Percentiles rank a stretch among this genome's conserved stretches.
Evolutionary conservation across 176 grass and related monocot species (phyloP).

Genomic region (Melocanna baccifera): DNA sequence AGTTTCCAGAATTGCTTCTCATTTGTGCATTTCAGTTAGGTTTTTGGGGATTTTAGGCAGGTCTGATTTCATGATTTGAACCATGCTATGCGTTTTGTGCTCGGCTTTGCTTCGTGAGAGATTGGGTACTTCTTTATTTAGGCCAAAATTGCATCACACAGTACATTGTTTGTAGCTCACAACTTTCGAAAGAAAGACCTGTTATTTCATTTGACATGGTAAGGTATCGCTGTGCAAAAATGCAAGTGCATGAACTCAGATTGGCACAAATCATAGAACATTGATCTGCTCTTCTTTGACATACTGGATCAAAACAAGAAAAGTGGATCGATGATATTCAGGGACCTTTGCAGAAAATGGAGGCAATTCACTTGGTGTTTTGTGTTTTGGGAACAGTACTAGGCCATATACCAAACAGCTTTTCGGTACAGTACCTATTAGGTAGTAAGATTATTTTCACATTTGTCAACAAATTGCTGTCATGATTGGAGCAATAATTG

Average conservation of each 20-base stretch:
- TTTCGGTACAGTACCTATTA: neutral
- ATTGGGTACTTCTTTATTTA: neutral
- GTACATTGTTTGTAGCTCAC: neutral
- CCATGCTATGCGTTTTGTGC: neutral
- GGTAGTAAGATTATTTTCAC: neutral
- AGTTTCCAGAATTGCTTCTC: neutral
- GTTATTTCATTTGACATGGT: neutral
- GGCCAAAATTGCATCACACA: neutral
- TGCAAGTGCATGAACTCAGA: neutral
- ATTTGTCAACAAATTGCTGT: neutral
- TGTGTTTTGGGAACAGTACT: neutral
- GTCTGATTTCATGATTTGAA: neutral
- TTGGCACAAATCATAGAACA: neutral
- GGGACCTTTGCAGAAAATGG: neutral
- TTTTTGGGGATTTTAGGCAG: neutral
- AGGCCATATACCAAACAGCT: neutral
- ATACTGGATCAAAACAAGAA: neutral
- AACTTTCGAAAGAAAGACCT: neutral
- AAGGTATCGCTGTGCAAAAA: neutral
- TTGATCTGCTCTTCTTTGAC: neutral
- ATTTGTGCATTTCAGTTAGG: neutral
- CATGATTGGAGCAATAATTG: constrained; percentile 4
- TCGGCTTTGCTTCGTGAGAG: neutral
- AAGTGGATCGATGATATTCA: neutral
- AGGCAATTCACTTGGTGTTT: neutral